phyloP scores from a whole-genome alignment of 225 moss, liverwort and hornwort genomes.

The Marchantia polymorpha region DNA sequence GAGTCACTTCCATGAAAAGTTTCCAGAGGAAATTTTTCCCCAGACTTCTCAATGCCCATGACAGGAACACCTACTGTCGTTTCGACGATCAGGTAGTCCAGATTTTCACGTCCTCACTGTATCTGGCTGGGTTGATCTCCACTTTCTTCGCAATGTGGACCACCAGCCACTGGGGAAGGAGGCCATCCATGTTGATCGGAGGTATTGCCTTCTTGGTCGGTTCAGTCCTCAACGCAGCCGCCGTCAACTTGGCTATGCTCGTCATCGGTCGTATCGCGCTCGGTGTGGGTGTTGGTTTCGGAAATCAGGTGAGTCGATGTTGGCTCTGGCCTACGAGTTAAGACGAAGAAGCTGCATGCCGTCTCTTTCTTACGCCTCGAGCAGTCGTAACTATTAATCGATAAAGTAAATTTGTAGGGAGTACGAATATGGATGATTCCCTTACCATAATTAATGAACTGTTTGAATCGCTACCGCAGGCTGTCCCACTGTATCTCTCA shows the following conservation, averaged over 20 bases:
- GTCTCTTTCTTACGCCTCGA: not conserved
- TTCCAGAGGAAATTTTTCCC: conserved; percentile 43
- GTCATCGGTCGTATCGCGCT: conserved; percentile 35
- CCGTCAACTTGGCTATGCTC: conserved; percentile 33
- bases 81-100: conserved; percentile 37
- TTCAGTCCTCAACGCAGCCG: conserved; percentile 29
- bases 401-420: not conserved
- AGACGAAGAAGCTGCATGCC: not conserved
- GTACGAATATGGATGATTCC: not conserved
- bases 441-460: not conserved
- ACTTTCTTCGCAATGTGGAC: conserved; percentile 27
- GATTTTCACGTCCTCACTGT: conserved; percentile 40
- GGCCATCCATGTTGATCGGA: conserved; percentile 36
- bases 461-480: not conserved
- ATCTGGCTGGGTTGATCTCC: conserved; percentile 32
- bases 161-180: conserved; percentile 30
- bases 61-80: conserved; percentile 23
- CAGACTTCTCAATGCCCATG: not conserved
- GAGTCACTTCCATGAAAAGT: conserved; percentile 36
- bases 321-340: too few species aligned
- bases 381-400: not conserved
- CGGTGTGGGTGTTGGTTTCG: conserved; percentile 41
- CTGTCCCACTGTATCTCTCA: conserved; percentile 11
- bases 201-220: conserved; percentile 32
- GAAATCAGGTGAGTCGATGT: conserved; percentile 28